Percentiles rank a stretch among this genome's conserved stretches.
These are phyloP conservation scores for Fusarium tupiense DNA, from an alignment of 2,329 filamentous ascomycete species.

Conservation along the genomic window DNA sequence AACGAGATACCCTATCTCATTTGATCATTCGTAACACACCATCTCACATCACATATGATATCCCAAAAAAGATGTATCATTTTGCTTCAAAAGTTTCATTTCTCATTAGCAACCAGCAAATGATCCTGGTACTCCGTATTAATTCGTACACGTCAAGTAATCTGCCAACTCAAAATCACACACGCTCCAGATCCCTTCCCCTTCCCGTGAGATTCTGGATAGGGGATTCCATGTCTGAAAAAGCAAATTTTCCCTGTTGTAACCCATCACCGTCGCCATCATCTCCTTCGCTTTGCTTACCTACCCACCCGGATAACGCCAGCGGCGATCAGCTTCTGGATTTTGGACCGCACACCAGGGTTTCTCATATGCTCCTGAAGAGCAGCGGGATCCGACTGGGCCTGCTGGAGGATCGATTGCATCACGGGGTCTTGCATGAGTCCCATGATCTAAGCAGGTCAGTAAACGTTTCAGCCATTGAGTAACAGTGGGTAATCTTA, in stretches of 20 bases:
- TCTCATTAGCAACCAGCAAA: conserved; percentile 44
- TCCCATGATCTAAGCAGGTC: conserved; percentile 73
- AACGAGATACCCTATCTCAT: not conserved
- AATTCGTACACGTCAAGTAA: conserved; percentile 43
- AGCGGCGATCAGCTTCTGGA: conserved; percentile 93
- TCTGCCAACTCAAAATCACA: conserved; percentile 35
- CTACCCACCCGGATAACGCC: conserved; percentile 85
- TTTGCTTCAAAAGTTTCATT: conserved; percentile 42
- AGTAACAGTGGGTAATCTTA: conserved; percentile 56
- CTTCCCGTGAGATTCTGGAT: conserved; percentile 17
- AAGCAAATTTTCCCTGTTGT: conserved; percentile 22
- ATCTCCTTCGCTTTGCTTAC: conserved; percentile 38
- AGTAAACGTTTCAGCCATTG: conserved; percentile 31
- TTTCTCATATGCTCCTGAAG: conserved; percentile 98
- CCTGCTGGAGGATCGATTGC: conserved; percentile 97
- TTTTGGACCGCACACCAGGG: conserved; percentile 82
- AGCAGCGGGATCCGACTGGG: conserved; percentile 90
- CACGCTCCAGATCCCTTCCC: conserved; percentile 29
- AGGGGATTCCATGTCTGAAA: conserved; percentile 23
- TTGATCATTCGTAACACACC: not conserved
- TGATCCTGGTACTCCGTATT: conserved; percentile 39
- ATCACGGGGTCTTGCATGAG: conserved; percentile 97
- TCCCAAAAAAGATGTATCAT: not conserved
- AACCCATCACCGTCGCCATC: conserved; percentile 7
- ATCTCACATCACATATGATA: conserved; percentile 6